A percentile compares a stretch with the other conserved stretches of the same genome.
Conservation (phyloP, 139 green algal genomes). For the Haematococcus lacustris region DNA sequence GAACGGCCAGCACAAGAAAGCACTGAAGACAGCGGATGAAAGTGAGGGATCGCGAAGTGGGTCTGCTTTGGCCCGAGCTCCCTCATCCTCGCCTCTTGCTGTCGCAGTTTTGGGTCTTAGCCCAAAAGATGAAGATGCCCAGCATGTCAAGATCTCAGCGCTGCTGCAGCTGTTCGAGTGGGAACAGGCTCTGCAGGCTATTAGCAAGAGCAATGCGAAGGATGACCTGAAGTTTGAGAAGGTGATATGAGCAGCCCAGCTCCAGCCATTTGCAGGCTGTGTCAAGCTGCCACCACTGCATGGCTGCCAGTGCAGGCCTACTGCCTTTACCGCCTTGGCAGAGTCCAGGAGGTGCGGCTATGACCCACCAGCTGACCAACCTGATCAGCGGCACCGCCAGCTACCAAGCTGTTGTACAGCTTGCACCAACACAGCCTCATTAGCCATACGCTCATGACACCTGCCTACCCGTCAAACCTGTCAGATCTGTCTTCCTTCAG, state of each 20-base stretch:
- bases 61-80: no score
- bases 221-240: constrained; percentile 57
- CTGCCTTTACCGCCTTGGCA: constrained; percentile 69
- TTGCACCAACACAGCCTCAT: no score
- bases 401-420: no score
- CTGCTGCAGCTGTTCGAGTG: constrained; percentile 55
- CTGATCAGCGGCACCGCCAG: no score
- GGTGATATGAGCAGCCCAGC: no score
- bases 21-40: constrained; percentile 53
- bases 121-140: constrained; percentile 59
- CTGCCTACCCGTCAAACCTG: no score
- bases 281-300: no score
- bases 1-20: constrained; percentile 45
- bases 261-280: no score
- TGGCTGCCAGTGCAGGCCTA: constrained; percentile 59
- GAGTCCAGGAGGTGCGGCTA: constrained; percentile 53
- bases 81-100: no score
- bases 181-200: constrained; percentile 38
- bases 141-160: constrained; percentile 53
- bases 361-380: no score
- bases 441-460: no score
- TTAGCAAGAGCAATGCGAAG: constrained; percentile 8
- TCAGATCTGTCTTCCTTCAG: no score
- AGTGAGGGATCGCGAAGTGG: constrained; percentile 33
- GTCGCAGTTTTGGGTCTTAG: constrained; percentile 60